Evolutionary conservation across 306 rosid genomes (phyloP), one percentile per base, ranked within the genome.

Genomic region (Biancaea sappan): DNA sequence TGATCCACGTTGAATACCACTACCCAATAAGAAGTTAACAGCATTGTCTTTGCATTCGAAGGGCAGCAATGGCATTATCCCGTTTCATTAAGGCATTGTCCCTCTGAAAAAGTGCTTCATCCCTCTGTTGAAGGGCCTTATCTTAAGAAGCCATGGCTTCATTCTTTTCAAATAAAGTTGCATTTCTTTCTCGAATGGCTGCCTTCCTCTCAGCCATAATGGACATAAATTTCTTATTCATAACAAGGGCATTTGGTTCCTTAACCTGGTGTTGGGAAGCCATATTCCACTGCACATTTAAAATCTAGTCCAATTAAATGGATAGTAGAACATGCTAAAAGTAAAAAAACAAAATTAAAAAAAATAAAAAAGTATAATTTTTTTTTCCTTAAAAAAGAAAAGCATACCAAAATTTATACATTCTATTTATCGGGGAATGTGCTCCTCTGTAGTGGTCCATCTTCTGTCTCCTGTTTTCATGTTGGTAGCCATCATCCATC

Each of bases 221-320:
- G 32, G 91, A 83, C 91, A 80, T 86, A 80, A 89, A 83, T 86
- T 89, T 89, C 89, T 86, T 89, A 69, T 86, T 89, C 94, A 89
- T 86, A 66, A 86, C 89, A 26, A 89, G 72, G 60, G 91, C 94
- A 79, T 89, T 89, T n/a, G 91, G 89, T 82, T 89, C 94, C 81
- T 89, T 89, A 19, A 70, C 82, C 54, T 86, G 94, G 79, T 86
- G 88, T 46, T 79, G 94, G 66, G 88, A 71, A 24, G 65, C 60
- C 83, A 85, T 78, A 84, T 76, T 85, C 91, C 94, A 89, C 94
- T 89, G 89, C 88, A 86, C 11, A 59, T 70, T 31, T 69, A 46
- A 82, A 56, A 63, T 65, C 25, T 51, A 67, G 46, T 59, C 43
- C 73, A 79, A 75, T 80, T 57, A 74, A 76, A 60, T 29, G 22